A percentile compares a stretch with the other conserved stretches of the same genome.
These are phyloP conservation scores for Lagenidium giganteum DNA, from an alignment of 352 stramenopile genomes.

Conservation along the genomic window DNA sequence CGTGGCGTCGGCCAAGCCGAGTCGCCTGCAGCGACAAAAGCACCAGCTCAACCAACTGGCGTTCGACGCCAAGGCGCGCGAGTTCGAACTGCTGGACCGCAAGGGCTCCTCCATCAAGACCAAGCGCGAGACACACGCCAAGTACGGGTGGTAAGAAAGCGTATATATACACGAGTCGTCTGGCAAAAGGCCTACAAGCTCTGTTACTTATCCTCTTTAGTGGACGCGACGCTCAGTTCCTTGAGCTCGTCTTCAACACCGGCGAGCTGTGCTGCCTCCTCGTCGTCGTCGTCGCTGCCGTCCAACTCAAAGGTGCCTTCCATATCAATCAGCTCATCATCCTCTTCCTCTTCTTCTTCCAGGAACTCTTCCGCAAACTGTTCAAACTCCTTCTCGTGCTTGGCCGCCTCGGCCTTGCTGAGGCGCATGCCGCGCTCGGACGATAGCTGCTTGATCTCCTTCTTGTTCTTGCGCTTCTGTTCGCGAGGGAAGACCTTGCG, in stretches of 20 bases:
- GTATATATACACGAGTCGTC: no score
- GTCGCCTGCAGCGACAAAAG: conserved; percentile 68
- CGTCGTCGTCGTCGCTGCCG: conserved; percentile 11
- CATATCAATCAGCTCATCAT: conserved; percentile 19
- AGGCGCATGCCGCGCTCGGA: conserved; percentile 29
- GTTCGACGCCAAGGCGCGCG: conserved; percentile 68
- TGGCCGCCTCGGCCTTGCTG: conserved; percentile 44
- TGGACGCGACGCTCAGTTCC: conserved; percentile 9
- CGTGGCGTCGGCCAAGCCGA: conserved; percentile 58
- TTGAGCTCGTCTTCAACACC: conserved; percentile 18
- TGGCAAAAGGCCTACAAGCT: no score
- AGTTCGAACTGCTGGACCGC: conserved; percentile 68
- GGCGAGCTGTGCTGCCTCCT: conserved; percentile 6
- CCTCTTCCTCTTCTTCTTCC: conserved; percentile 36
- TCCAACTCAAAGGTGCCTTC: conserved; percentile 19
- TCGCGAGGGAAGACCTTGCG: conserved; percentile 60
- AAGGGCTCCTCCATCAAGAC: conserved; percentile 63
- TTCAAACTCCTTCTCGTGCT: conserved; percentile 53
- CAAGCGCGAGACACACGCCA: conserved; percentile 73
- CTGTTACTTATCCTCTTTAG: conserved; percentile 1
- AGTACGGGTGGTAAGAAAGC: conserved; percentile 78
- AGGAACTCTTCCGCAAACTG: conserved; percentile 59
- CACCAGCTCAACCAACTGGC: conserved; percentile 81
- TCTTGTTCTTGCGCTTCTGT: conserved; percentile 22
- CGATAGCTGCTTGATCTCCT: conserved; percentile 43